phyloP scores from a whole-genome alignment of 805 yeast species.

The Metschnikowia henanensis region DNA sequence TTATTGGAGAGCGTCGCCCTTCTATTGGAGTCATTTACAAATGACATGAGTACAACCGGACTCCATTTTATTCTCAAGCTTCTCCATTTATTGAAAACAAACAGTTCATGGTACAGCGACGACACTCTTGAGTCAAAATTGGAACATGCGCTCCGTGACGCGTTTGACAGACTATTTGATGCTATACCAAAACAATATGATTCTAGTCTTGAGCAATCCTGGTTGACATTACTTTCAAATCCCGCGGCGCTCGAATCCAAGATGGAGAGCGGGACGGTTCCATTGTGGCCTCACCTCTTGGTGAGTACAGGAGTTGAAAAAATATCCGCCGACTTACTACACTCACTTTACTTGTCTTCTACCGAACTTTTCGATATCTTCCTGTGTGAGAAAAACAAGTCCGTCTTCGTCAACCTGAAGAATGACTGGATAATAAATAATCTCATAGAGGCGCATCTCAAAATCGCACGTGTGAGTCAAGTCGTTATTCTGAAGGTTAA shows the following conservation, averaged over 20 bases:
- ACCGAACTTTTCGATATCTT: slow-evolving; percentile 22
- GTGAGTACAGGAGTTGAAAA: slow-evolving; percentile 13
- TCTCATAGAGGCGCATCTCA: background rate
- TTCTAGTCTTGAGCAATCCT: background rate
- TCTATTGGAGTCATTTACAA: background rate
- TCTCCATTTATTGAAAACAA: slow-evolving; percentile 2
- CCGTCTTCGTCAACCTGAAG: slow-evolving; percentile 26
- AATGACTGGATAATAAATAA: slow-evolving; percentile 28
- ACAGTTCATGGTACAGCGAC: background rate
- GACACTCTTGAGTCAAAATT: background rate
- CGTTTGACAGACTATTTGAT: background rate
- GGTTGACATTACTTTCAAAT: background rate
- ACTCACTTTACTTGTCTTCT: slow-evolving; percentile 8
- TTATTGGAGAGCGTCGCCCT: slow-evolving; percentile 1
- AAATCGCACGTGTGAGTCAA: background rate
- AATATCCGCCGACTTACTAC: slow-evolving; percentile 10
- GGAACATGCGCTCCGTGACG: background rate
- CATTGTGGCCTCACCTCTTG: slow-evolving; percentile 15
- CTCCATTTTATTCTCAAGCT: slow-evolving; percentile 7
- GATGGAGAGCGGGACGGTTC: slow-evolving; percentile 12
- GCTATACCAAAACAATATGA: background rate
- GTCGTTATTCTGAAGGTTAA: too few relatives aligned
- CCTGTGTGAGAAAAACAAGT: slow-evolving; percentile 18
- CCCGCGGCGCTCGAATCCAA: background rate
- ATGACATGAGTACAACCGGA: background rate